Evolutionary conservation across 2,329 filamentous ascomycete genomes (phyloP).

Genomic region (Phialocephala sp.): DNA sequence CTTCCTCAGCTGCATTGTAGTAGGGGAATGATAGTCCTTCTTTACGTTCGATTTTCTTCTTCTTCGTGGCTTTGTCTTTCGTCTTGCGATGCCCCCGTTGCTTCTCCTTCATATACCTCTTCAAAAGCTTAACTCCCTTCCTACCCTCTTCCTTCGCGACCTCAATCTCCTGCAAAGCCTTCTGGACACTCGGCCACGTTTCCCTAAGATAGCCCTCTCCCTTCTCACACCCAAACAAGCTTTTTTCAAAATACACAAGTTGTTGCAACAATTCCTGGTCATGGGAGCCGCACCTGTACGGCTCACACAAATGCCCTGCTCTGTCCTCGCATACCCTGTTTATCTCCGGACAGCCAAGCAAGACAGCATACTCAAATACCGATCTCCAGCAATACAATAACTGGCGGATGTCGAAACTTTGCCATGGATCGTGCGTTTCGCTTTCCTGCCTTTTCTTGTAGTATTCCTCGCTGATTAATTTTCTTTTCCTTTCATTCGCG

Average conservation of each 20-base stretch:
- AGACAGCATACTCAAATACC: no score
- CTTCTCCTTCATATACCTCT: neutral
- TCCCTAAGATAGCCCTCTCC: neutral
- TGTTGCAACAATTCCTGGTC: no score
- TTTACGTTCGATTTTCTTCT: neutral
- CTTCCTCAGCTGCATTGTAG: neutral
- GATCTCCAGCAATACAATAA: no score
- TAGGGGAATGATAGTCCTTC: neutral
- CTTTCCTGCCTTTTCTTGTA: no score
- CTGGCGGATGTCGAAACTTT: no score
- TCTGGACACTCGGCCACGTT: neutral
- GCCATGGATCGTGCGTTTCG: no score
- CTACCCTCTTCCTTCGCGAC: neutral
- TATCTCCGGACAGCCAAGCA: no score
- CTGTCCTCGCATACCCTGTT: no score
- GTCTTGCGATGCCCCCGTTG: neutral
- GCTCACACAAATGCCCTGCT: no score
- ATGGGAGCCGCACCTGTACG: no score
- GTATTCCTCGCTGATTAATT: no score
- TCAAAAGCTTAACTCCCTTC: neutral
- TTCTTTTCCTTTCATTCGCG: no score
- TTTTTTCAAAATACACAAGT: neutral
- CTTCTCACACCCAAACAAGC: neutral
- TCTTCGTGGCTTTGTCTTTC: neutral
- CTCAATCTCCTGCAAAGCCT: neutral